These are phyloP conservation scores for Chaetomium olivaceum DNA, from an alignment of 2,329 filamentous ascomycete genomes.

Conservation along the genomic window DNA sequence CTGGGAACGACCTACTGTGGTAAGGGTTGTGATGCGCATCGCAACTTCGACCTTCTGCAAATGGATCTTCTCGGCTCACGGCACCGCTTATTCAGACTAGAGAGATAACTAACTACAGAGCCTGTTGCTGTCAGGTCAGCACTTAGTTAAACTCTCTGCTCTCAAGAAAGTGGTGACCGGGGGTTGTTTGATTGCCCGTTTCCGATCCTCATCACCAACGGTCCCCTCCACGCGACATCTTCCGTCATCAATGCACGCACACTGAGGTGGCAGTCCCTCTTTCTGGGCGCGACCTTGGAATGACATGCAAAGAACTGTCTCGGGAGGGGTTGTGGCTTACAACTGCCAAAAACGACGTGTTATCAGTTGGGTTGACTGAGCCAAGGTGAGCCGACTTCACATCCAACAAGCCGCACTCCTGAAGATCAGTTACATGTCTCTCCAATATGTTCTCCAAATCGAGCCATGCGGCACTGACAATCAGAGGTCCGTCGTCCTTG, in stretches of 20 bases:
- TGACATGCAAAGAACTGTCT: neutral
- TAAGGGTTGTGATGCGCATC: neutral
- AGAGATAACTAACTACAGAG: neutral
- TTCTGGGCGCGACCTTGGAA: neutral
- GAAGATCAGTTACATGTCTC: neutral
- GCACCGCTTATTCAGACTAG: slow-evolving; percentile 5
- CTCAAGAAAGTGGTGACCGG: neutral
- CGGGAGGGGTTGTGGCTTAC: neutral
- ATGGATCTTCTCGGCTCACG: neutral
- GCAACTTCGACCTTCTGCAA: neutral
- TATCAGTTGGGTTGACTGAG: neutral
- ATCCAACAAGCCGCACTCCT: neutral
- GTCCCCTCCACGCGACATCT: neutral
- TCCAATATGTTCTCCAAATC: neutral
- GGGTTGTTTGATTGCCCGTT: slow-evolving; percentile 8
- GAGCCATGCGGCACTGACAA: neutral
- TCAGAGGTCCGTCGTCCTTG: neutral
- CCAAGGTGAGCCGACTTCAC: neutral
- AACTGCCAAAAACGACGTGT: neutral
- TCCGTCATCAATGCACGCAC: neutral
- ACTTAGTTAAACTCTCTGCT: neutral
- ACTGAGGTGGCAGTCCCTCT: neutral
- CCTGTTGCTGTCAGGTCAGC: neutral
- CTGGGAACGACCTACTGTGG: neutral
- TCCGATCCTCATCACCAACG: neutral